Evolutionary conservation across 345 rosid species (phyloP).

Genomic region (Eucalyptus pauciflora): DNA sequence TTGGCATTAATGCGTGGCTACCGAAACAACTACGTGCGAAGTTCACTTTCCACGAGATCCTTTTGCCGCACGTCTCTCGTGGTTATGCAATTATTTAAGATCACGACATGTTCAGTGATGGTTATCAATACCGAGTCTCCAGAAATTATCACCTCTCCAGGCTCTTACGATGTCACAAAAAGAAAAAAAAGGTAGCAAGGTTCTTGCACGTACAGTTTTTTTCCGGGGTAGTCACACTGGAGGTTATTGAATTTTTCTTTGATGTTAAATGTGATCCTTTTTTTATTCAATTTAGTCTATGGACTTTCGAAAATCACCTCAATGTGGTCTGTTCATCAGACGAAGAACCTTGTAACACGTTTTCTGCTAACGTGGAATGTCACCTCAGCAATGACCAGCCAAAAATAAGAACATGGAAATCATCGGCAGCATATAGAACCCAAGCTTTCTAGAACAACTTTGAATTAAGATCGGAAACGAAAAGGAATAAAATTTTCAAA

Average conservation of each 20-base stretch:
- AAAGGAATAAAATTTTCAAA: background rate
- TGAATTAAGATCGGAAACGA: background rate
- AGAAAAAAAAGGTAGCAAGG: background rate
- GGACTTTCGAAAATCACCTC: background rate
- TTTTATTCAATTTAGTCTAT: background rate
- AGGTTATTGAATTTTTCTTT: background rate
- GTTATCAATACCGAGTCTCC: background rate
- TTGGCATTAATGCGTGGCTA: background rate
- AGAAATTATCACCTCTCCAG: background rate
- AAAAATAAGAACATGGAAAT: background rate
- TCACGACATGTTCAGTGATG: background rate
- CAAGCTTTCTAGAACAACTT: background rate
- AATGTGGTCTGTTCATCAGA: background rate
- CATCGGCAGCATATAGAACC: background rate
- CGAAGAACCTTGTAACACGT: background rate
- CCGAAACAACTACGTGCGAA: background rate
- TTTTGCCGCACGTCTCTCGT: background rate
- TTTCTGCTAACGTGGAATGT: background rate
- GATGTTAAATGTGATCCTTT: background rate
- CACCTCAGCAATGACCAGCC: background rate
- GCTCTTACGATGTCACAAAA: background rate
- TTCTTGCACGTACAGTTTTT: background rate
- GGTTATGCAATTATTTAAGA: background rate
- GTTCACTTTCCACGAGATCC: background rate
- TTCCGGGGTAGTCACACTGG: background rate